Evolutionary conservation across 208 protist genomes (phyloP).

Genomic region (Leishmania braziliensis): DNA sequence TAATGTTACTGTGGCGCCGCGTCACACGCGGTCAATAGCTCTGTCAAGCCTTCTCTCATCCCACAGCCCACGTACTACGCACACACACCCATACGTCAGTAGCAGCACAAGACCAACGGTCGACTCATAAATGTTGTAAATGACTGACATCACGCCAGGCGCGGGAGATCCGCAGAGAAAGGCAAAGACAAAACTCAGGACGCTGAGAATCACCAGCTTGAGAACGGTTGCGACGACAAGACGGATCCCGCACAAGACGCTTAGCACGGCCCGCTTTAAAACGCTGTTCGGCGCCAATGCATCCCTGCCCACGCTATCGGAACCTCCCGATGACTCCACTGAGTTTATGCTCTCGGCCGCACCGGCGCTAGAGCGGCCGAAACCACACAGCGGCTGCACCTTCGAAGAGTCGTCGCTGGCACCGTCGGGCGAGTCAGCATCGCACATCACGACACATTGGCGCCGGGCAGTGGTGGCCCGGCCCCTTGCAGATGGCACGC

Average conservation of each 20-base stretch:
- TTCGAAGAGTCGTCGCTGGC: not conserved
- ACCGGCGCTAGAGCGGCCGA: not conserved
- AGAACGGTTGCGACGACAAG: constrained; percentile 13
- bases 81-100: constrained; percentile 1
- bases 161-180: not conserved
- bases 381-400: not conserved
- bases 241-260: not conserved
- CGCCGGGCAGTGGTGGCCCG: not conserved
- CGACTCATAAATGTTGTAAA: not conserved
- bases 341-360: not conserved
- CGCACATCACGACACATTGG: not conserved
- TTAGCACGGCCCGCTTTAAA: not conserved
- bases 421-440: not conserved
- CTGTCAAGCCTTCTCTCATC: constrained; percentile 26
- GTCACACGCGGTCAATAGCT: constrained; percentile 5
- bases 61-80: constrained; percentile 18
- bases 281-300: not conserved
- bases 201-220: constrained; percentile 15
- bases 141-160: not conserved
- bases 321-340: not conserved
- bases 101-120: not conserved
- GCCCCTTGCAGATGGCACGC: not conserved
- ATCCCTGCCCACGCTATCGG: not conserved
- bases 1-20: not conserved
- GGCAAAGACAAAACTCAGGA: constrained; percentile 5